Evolutionary conservation across 2,329 filamentous ascomycete genomes (phyloP).

Genomic region (Colletotrichum cuscutae): DNA sequence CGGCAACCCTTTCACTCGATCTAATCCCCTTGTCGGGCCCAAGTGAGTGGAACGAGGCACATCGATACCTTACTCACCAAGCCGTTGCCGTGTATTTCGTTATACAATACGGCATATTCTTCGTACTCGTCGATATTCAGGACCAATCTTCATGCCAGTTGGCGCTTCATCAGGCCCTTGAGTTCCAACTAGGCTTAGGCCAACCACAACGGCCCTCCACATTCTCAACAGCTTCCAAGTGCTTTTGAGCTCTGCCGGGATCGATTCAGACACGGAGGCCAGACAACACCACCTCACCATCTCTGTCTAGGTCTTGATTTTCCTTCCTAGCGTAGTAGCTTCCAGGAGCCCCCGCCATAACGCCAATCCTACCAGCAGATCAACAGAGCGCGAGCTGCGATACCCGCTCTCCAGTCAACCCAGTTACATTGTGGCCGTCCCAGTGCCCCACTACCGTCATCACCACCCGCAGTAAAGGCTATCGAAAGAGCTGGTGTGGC

Average conservation of each 20-base stretch:
- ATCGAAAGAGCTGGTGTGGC: constrained; percentile 20
- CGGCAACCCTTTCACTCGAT: constrained; percentile 18
- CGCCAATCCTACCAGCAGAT: constrained; percentile 22
- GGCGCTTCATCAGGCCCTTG: constrained; percentile 10
- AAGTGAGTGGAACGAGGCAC: constrained; percentile 27
- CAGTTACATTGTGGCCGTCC: constrained; percentile 5
- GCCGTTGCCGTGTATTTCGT: background rate
- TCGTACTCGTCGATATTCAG: background rate
- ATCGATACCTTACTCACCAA: background rate
- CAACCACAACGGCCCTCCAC: constrained; percentile 21
- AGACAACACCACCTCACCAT: constrained; percentile 24
- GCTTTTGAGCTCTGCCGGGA: constrained; percentile 28
- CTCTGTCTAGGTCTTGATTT: constrained; percentile 13
- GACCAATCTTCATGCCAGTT: constrained; percentile 7
- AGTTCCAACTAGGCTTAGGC: constrained; percentile 2
- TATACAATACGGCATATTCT: background rate
- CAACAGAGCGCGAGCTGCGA: constrained; percentile 16
- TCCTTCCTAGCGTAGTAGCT: constrained; percentile 27
- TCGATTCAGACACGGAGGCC: constrained; percentile 12
- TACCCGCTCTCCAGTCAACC: constrained; percentile 18
- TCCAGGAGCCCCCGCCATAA: constrained; percentile 21
- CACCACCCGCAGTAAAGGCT: constrained; percentile 7
- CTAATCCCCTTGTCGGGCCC: constrained; percentile 17
- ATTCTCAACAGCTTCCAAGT: constrained; percentile 1
- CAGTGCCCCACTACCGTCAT: constrained; percentile 28